Evolutionary conservation across 495 filamentous ascomycete genomes (phyloP).

Genomic region (Lineolata rhizophorae): DNA sequence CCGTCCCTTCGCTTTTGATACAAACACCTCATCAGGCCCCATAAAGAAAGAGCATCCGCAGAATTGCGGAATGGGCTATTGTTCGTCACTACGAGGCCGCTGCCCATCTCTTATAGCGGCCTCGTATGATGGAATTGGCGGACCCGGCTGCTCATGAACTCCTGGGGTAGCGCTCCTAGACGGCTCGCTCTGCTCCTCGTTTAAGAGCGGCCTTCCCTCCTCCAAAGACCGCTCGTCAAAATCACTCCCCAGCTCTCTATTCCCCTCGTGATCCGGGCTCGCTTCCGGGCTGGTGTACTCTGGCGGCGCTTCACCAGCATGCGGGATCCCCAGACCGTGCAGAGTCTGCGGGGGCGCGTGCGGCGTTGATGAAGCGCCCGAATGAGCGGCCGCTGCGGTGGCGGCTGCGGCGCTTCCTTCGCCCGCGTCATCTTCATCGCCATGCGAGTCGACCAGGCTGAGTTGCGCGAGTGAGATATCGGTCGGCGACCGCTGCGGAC

Average conservation of each 20-base stretch:
- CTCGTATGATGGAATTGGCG: background rate
- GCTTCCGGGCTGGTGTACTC: conserved; percentile 20
- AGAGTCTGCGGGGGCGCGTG: too few relatives aligned
- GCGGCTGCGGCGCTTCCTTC: conserved; percentile 29
- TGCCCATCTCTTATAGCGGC: background rate
- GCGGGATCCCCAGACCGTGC: conserved; percentile 14
- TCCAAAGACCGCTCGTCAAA: background rate
- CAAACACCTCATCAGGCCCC: too few relatives aligned
- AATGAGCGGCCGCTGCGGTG: too few relatives aligned
- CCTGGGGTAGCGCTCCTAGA: too few relatives aligned
- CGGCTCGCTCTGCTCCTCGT: conserved; percentile 1
- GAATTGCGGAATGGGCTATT: too few relatives aligned
- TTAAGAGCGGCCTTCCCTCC: conserved; percentile 3
- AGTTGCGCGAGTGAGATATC: conserved; percentile 80
- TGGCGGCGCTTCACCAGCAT: conserved; percentile 16
- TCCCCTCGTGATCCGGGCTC: conserved; percentile 1
- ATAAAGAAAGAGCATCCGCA: too few relatives aligned
- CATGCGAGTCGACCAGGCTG: conserved; percentile 47
- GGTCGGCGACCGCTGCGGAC: conserved; percentile 77
- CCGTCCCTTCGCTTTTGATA: too few relatives aligned
- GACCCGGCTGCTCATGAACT: background rate
- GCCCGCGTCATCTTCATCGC: conserved; percentile 35
- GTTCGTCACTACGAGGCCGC: background rate
- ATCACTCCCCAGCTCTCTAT: too few relatives aligned
- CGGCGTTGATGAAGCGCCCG: too few relatives aligned